Percentiles rank a stretch among this genome's conserved stretches.
phyloP scores from a whole-genome alignment of 441 rosid genomes.

The Codiaeum variegatum region DNA sequence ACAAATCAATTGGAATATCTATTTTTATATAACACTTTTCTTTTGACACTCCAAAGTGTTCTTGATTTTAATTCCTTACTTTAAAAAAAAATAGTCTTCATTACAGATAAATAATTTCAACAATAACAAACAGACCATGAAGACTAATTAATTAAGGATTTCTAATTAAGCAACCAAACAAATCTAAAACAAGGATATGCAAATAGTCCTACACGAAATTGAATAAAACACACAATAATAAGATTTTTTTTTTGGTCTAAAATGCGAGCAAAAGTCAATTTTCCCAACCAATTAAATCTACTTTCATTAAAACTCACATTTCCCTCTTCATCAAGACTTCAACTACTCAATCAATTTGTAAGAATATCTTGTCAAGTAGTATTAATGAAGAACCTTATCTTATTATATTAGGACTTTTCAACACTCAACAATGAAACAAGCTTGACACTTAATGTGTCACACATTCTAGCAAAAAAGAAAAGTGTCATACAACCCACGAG shows the following conservation, averaged over 20 bases:
- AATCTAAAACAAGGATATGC: background rate
- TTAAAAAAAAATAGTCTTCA: no score
- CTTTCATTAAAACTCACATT: background rate
- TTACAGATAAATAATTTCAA: no score
- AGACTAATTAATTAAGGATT: background rate
- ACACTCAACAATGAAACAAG: background rate
- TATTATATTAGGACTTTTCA: background rate
- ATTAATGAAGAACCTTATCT: background rate
- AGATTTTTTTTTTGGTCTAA: background rate
- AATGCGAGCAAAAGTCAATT: background rate
- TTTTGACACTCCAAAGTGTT: no score
- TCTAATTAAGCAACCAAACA: background rate
- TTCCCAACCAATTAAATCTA: constrained; percentile 12
- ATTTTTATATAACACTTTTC: no score
- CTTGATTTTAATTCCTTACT: no score
- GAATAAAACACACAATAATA: background rate
- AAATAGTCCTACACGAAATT: background rate
- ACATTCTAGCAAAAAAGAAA: no score
- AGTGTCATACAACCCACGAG: no score
- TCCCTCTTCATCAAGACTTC: constrained; percentile 20
- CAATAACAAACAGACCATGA: background rate
- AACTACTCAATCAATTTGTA: constrained; percentile 28
- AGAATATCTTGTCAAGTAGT: background rate
- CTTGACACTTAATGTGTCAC: no score
- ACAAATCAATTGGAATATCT: no score